phyloP scores from a whole-genome alignment of 1,139 yeast genomes.

The Lodderomyces theae region DNA sequence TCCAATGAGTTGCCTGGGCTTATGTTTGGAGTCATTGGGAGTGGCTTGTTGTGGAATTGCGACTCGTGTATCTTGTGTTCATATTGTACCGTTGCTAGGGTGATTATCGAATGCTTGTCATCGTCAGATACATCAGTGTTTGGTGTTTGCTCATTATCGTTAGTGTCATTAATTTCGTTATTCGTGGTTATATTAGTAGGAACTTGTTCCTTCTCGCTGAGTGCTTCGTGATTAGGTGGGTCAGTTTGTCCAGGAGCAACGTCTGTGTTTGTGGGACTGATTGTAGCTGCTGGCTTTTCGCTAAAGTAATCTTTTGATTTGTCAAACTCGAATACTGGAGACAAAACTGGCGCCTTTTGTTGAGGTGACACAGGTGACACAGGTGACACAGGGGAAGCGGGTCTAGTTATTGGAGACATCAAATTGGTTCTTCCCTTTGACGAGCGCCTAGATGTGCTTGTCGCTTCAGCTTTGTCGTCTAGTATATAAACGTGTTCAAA shows the following conservation, averaged over 20 bases:
- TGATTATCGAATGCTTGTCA: constrained; percentile 38
- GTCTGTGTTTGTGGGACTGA: neutral
- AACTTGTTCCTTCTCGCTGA: too few relatives aligned
- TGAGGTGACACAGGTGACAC: neutral
- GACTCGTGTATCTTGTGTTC: constrained; percentile 53
- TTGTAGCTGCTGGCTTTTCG: constrained; percentile 5
- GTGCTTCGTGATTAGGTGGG: too few relatives aligned
- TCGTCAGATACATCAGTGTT: constrained; percentile 12
- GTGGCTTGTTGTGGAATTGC: constrained; percentile 40
- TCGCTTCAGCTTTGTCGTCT: constrained; percentile 6
- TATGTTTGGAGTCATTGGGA: constrained; percentile 24
- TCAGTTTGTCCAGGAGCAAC: neutral
- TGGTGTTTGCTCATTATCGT: constrained; percentile 1
- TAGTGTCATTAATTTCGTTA: constrained; percentile 2
- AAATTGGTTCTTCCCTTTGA: neutral
- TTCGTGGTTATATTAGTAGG: constrained; percentile 3
- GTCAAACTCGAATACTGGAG: constrained; percentile 5
- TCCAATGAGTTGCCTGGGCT: constrained; percentile 2
- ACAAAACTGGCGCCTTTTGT: constrained; percentile 2
- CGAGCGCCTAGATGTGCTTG: neutral
- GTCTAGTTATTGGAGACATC: constrained; percentile 1
- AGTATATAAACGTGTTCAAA: constrained; percentile 31
- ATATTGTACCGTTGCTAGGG: constrained; percentile 52
- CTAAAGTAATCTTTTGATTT: constrained; percentile 3
- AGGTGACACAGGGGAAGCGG: constrained; percentile 1